phyloP scores from a whole-genome alignment of 768 basidiomycete species.

The Tylopilus subfusipes region DNA sequence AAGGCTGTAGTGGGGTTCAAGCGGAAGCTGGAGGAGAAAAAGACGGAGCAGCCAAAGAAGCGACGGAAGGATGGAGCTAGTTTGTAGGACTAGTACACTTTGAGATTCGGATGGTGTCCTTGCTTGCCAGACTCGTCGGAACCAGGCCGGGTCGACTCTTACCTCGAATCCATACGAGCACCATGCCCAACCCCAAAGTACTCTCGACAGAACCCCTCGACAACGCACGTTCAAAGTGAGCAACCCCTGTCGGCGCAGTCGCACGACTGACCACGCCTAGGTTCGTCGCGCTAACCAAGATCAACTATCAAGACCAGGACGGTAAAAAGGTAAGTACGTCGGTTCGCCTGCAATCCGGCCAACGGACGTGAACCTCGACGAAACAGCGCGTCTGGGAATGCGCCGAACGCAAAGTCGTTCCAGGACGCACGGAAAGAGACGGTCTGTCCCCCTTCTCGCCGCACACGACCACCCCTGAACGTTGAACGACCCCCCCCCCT shows the following conservation, averaged over 20 bases:
- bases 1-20: slow-evolving; percentile 6
- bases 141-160: background rate
- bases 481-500: no score
- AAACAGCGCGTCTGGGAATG: slow-evolving; percentile 82
- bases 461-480: no score
- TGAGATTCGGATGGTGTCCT: background rate
- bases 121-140: slow-evolving; percentile 3
- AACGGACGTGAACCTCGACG: background rate
- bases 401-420: slow-evolving; percentile 81
- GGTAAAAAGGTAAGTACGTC: slow-evolving; percentile 68
- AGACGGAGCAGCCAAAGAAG: slow-evolving; percentile 16
- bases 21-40: slow-evolving; percentile 7
- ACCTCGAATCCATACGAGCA: background rate
- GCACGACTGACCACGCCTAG: slow-evolving; percentile 35
- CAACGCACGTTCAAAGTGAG: slow-evolving; percentile 56
- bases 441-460: slow-evolving; percentile 40
- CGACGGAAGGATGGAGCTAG: background rate
- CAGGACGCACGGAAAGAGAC: slow-evolving; percentile 74
- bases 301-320: slow-evolving; percentile 74
- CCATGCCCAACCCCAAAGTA: slow-evolving; percentile 46
- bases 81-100: background rate
- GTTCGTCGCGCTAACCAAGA: slow-evolving; percentile 83
- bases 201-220: slow-evolving; percentile 50
- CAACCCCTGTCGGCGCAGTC: background rate
- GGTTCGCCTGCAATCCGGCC: background rate